These are phyloP conservation scores for Bolboschoenoplectus hybrid DNA, from an alignment of 202 grass and related monocot species.

Conservation along the genomic window DNA sequence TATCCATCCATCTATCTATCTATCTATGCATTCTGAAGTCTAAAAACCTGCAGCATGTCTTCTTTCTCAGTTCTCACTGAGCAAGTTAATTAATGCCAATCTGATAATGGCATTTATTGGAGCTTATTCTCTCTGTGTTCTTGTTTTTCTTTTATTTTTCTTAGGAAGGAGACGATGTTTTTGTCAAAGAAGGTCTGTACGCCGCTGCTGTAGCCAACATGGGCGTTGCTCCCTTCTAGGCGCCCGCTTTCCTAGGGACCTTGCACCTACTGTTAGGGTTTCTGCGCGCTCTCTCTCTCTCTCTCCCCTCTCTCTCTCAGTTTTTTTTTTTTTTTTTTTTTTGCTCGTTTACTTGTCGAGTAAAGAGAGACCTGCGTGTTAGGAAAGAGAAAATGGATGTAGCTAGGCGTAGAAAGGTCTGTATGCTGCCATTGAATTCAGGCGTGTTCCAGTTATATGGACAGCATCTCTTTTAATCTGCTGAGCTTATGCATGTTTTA, in stretches of 20 bases:
- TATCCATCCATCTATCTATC: background rate
- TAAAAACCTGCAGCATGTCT: background rate
- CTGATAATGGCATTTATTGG: slow-evolving; percentile 37
- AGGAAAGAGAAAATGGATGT: slow-evolving; percentile 33
- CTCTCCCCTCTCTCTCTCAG: slow-evolving; percentile 8
- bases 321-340: background rate
- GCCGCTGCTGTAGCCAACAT: slow-evolving; percentile 53
- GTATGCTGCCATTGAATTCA: slow-evolving; percentile 28
- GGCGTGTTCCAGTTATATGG: slow-evolving; percentile 33
- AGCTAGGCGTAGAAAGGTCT: slow-evolving; percentile 35
- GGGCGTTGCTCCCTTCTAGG: slow-evolving; percentile 59
- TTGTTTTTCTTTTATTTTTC: slow-evolving; percentile 18
- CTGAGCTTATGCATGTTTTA: slow-evolving; percentile 29
- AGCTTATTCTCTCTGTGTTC: background rate
- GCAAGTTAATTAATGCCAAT: slow-evolving; percentile 14
- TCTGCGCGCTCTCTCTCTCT: slow-evolving; percentile 22
- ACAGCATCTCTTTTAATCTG: slow-evolving; percentile 34
- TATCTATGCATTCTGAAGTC: background rate
- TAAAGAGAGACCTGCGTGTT: slow-evolving; percentile 21
- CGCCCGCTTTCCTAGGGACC: slow-evolving; percentile 34
- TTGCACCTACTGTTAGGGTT: slow-evolving; percentile 39
- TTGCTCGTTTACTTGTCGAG: slow-evolving; percentile 13
- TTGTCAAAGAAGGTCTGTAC: slow-evolving; percentile 61
- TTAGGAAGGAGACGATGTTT: slow-evolving; percentile 57
- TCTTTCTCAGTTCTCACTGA: background rate